phyloP scores from a whole-genome alignment of 2,329 filamentous ascomycete genomes.

The Microascus cirrosus region DNA sequence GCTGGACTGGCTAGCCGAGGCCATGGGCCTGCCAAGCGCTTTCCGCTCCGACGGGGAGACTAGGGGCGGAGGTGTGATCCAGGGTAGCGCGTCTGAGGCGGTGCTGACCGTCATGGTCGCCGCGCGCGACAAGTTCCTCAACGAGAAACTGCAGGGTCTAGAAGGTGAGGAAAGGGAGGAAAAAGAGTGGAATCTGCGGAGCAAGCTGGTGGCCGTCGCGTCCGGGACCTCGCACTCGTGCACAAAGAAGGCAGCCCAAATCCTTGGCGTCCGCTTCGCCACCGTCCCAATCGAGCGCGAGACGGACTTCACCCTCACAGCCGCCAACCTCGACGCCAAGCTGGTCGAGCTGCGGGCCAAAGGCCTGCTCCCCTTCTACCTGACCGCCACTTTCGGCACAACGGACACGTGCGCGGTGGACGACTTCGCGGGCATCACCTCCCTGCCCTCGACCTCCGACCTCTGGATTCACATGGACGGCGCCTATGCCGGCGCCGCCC shows the following conservation, averaged over 20 bases:
- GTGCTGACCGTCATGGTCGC: constrained; percentile 80
- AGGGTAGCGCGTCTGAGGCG: constrained; percentile 82
- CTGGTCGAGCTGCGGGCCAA: constrained; percentile 55
- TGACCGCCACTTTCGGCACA: constrained; percentile 75
- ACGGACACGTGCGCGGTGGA: constrained; percentile 85
- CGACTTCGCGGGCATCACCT: constrained; percentile 59
- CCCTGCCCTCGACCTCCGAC: neutral
- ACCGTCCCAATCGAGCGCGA: constrained; percentile 51
- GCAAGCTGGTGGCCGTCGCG: constrained; percentile 62
- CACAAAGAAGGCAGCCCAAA: constrained; percentile 77
- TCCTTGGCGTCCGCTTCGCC: constrained; percentile 74
- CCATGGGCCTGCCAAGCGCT: constrained; percentile 60
- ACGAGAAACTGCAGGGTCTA: constrained; percentile 42
- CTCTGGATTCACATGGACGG: constrained; percentile 93
- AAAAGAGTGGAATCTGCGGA: constrained; percentile 30
- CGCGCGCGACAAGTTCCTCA: constrained; percentile 69
- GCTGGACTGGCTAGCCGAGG: constrained; percentile 79
- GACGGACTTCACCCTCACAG: constrained; percentile 62
- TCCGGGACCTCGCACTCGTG: constrained; percentile 73
- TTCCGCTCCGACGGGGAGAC: constrained; percentile 64
- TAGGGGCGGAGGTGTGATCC: constrained; percentile 80
- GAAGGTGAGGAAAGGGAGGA: constrained; percentile 55
- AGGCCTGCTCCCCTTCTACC: constrained; percentile 74
- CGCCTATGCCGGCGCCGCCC: constrained; percentile 79
- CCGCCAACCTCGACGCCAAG: constrained; percentile 44